phyloP scores from a whole-genome alignment of 148 eudicot genomes.

The Vaccinium myrtillus region DNA sequence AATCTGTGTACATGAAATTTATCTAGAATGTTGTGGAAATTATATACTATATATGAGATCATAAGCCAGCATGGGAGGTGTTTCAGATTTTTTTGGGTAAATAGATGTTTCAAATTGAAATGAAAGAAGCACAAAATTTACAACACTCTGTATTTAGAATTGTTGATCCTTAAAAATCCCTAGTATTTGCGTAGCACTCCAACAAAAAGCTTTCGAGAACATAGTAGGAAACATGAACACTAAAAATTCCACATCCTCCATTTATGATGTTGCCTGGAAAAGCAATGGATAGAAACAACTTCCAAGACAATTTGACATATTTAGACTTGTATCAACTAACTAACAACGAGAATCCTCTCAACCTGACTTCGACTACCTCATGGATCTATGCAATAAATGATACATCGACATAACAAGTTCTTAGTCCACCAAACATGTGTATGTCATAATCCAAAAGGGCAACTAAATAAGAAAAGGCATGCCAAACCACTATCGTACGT shows the following conservation, averaged over 20 bases:
- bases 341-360: neutral
- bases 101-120: neutral
- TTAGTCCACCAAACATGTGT: neutral
- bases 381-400: neutral
- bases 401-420: neutral
- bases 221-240: neutral
- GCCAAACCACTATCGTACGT: neutral
- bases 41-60: neutral
- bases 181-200: neutral
- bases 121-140: neutral
- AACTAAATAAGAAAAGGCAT: neutral
- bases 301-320: neutral
- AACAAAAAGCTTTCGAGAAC: neutral
- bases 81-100: neutral
- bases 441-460: neutral
- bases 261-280: neutral
- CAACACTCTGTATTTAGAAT: neutral
- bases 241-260: neutral
- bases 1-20: neutral
- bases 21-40: too few species aligned
- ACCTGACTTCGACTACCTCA: neutral
- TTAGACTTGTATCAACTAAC: neutral
- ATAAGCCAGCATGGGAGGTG: neutral
- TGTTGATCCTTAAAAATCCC: neutral
- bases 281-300: neutral